Percentiles rank a stretch among this genome's conserved stretches.
Evolutionary conservation across 805 yeast species (phyloP).

Genomic region (Jamesozyma rosinii): DNA sequence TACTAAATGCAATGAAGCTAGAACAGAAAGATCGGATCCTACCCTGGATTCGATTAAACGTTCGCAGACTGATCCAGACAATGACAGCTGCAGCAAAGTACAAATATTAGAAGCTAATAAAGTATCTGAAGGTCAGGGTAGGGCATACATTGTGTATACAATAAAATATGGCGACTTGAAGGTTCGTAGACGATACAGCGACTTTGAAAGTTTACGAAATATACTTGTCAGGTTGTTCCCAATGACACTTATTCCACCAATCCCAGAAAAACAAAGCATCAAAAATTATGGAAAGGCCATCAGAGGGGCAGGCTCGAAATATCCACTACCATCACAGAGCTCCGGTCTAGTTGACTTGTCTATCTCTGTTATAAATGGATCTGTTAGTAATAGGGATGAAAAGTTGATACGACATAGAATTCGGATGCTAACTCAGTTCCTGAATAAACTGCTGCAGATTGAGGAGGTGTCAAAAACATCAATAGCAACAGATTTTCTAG

Average conservation of each 20-base stretch:
- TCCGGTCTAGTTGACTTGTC: conserved; percentile 26
- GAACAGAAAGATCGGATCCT: not conserved
- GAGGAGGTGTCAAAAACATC: conserved; percentile 26
- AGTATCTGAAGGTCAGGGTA: conserved; percentile 28
- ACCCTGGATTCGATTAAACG: not conserved
- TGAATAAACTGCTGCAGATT: conserved; percentile 23
- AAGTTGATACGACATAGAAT: conserved; percentile 31
- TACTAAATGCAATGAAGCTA: not conserved
- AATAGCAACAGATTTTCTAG: conserved; percentile 27
- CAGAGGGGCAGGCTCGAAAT: conserved; percentile 22
- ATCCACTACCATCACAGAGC: conserved; percentile 24
- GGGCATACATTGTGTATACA: conserved; percentile 56
- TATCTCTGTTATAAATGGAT: conserved; percentile 25
- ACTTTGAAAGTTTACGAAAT: conserved; percentile 73
- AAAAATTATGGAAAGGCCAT: conserved; percentile 28
- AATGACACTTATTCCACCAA: conserved; percentile 76
- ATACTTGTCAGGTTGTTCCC: conserved; percentile 69
- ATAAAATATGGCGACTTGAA: conserved; percentile 46
- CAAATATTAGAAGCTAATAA: conserved; percentile 27
- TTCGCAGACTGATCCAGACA: not conserved
- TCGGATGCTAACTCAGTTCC: conserved; percentile 27
- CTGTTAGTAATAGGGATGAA: conserved; percentile 26
- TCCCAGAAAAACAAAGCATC: conserved; percentile 69
- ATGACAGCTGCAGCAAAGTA: conserved; percentile 5
- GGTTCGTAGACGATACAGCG: conserved; percentile 80